Conservation (phyloP, 2,329 filamentous ascomycete genomes). For the Clathrospora elynae region DNA sequence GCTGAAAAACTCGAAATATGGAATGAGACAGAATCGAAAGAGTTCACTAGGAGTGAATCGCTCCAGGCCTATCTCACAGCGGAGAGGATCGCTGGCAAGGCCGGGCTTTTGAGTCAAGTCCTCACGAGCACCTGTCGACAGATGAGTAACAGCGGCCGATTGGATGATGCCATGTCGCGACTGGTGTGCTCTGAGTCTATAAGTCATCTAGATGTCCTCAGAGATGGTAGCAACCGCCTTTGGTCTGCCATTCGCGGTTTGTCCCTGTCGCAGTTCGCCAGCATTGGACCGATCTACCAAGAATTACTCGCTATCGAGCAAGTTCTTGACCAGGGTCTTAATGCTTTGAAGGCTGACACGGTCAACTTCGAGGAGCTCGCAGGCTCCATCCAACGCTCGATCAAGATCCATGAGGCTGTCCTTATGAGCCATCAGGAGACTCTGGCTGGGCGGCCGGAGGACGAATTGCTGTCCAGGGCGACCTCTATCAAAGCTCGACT, state of each 20-base stretch:
- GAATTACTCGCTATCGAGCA: conserved; percentile 92
- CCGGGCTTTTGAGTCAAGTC: conserved; percentile 44
- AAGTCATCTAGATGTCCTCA: conserved; percentile 84
- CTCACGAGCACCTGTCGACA: conserved; percentile 55
- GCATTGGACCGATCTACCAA: conserved; percentile 78
- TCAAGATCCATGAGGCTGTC: conserved; percentile 27
- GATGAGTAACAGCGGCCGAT: conserved; percentile 67
- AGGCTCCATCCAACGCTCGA: conserved; percentile 70
- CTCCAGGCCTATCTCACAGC: conserved; percentile 88
- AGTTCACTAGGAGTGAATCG: conserved; percentile 72
- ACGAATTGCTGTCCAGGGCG: conserved; percentile 31
- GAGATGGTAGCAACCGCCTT: conserved; percentile 82
- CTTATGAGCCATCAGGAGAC: conserved; percentile 20
- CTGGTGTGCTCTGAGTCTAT: conserved; percentile 68
- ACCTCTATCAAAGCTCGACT: conserved; percentile 30
- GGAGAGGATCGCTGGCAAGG: conserved; percentile 87
- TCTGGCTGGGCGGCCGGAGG: conserved; percentile 29
- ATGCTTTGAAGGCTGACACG: conserved; percentile 80
- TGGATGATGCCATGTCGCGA: conserved; percentile 79
- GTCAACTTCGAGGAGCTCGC: conserved; percentile 83
- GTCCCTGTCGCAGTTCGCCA: conserved; percentile 75
- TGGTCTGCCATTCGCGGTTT: conserved; percentile 79
- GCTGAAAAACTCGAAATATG: conserved; percentile 81
- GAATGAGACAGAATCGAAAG: conserved; percentile 62
- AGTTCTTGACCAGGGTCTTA: conserved; percentile 85